Conservation (phyloP, 2,329 filamentous ascomycete species). For the Pestalotiopsis sp. region DNA sequence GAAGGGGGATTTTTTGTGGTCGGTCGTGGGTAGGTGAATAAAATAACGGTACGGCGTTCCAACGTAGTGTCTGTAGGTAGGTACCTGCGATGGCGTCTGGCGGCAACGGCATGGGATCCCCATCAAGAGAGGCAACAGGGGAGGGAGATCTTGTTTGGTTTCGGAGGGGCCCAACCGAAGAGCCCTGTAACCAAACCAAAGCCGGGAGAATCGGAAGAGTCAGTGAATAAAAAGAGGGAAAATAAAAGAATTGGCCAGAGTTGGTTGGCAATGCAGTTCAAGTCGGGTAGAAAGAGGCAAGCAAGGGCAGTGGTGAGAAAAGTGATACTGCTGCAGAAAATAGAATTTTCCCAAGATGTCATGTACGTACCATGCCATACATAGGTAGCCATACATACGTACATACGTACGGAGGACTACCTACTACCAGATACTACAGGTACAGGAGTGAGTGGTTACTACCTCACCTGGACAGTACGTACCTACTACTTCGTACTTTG, state of each 20-base stretch:
- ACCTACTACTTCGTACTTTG: no score
- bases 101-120: neutral
- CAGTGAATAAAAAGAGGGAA: neutral
- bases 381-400: no score
- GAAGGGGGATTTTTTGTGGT: neutral
- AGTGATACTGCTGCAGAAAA: no score
- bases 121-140: neutral
- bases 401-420: no score
- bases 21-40: neutral
- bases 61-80: neutral
- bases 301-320: no score
- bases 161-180: neutral
- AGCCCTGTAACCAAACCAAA: neutral
- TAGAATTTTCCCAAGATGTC: no score
- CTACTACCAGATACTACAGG: no score
- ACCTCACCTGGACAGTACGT: no score
- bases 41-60: neutral
- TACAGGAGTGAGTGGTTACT: no score
- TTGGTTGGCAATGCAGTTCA: no score
- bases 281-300: no score
- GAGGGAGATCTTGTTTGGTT: neutral
- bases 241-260: neutral
- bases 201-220: neutral
- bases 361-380: no score
- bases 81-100: neutral